Conservation (phyloP, 768 basidiomycete genomes). For the Panus rudis region DNA sequence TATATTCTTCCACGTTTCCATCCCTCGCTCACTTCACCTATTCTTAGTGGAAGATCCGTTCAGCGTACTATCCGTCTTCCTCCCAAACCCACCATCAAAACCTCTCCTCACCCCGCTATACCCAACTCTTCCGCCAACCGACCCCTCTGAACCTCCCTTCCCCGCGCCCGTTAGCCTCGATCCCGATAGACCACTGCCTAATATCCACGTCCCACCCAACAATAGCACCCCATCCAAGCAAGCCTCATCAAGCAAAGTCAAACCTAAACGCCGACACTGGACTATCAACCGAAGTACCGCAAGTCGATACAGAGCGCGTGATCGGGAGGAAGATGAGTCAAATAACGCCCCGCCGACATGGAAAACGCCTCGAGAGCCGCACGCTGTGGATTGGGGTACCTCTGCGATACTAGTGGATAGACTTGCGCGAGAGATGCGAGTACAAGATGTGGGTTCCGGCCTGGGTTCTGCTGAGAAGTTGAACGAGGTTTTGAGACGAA, state of each 20-base stretch:
- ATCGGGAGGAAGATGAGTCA: constrained; percentile 48
- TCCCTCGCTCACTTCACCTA: not conserved
- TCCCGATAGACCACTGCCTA: constrained; percentile 11
- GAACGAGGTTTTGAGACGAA: constrained; percentile 15
- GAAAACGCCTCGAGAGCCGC: constrained; percentile 46
- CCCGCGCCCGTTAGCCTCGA: constrained; percentile 24
- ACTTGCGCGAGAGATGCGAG: constrained; percentile 19
- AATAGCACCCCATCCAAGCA: not conserved
- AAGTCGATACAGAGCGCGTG: constrained; percentile 36
- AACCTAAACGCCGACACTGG: constrained; percentile 51
- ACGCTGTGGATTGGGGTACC: constrained; percentile 54
- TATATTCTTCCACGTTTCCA: not conserved
- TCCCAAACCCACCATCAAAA: constrained; percentile 48
- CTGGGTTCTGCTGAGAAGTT: constrained; percentile 25
- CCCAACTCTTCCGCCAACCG: constrained; percentile 29
- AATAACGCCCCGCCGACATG: constrained; percentile 33
- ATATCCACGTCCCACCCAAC: constrained; percentile 5
- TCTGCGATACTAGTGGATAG: constrained; percentile 45
- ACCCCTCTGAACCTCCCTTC: constrained; percentile 16
- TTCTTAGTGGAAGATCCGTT: constrained; percentile 77
- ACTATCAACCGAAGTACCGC: constrained; percentile 44
- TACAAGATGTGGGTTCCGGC: constrained; percentile 11
- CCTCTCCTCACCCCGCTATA: constrained; percentile 55
- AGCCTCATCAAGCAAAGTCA: not conserved
- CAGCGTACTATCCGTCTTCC: constrained; percentile 54